A percentile compares a stretch with the other conserved stretches of the same genome.
Conservation (phyloP, 345 rosid genomes). For the Aegle marmelos region DNA sequence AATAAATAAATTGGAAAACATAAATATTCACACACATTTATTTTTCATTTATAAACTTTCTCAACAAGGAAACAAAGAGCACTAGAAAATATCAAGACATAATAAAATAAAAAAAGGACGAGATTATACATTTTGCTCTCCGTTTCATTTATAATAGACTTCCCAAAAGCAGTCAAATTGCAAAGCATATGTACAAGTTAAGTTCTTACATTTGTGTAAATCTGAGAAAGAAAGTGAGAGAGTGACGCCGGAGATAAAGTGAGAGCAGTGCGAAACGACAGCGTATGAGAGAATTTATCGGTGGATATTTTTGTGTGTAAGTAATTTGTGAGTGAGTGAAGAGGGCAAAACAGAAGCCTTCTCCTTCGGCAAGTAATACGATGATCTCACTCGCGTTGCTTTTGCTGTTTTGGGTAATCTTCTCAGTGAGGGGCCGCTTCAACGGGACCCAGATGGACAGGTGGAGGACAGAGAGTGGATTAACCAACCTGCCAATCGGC, state of each 20-base stretch:
- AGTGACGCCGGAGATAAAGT: too few species aligned
- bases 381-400: too few species aligned
- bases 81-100: background rate
- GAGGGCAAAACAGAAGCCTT: background rate
- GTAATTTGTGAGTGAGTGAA: too few species aligned
- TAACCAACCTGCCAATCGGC: background rate
- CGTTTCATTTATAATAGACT: background rate
- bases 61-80: background rate
- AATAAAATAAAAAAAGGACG: background rate
- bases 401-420: too few species aligned
- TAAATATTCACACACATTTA: background rate
- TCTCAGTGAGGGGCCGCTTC: too few species aligned
- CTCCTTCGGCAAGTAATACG: background rate
- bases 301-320: too few species aligned
- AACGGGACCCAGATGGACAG: background rate
- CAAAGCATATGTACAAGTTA: too few species aligned
- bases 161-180: background rate
- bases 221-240: too few species aligned
- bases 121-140: background rate
- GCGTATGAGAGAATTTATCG: too few species aligned
- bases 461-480: background rate
- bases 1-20: background rate
- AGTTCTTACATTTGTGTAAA: too few species aligned
- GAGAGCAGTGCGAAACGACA: too few species aligned
- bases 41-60: background rate